Evolutionary conservation across 306 rosid genomes (phyloP).

Genomic region (Glycyrrhiza uralensis): DNA sequence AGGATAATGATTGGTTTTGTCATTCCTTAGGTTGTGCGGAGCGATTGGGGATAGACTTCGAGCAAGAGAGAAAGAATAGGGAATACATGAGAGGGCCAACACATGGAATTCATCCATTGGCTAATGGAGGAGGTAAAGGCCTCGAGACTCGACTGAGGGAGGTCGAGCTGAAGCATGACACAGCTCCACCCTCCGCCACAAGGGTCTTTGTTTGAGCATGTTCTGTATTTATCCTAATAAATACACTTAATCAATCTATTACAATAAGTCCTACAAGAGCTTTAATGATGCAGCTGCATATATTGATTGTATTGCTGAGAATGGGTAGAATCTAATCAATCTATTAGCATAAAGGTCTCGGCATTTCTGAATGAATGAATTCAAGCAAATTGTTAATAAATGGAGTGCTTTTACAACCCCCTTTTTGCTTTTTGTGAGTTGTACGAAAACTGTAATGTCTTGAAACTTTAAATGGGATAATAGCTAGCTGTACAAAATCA

Average conservation of each 20-base stretch:
- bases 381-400: background rate
- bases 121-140: constrained; percentile 71
- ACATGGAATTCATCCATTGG: constrained; percentile 69
- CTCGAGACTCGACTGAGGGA: constrained; percentile 58
- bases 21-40: constrained; percentile 31
- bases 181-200: background rate
- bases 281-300: background rate
- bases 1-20: too few relatives aligned
- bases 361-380: background rate
- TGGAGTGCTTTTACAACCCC: background rate
- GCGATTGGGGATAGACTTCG: constrained; percentile 40
- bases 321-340: background rate
- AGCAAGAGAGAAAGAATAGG: constrained; percentile 54
- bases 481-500: constrained; percentile 28
- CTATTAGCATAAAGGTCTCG: background rate
- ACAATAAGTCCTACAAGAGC: too few relatives aligned
- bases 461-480: background rate
- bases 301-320: background rate
- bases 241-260: too few relatives aligned
- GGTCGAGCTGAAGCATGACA: constrained; percentile 19
- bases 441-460: too few relatives aligned
- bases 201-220: constrained; percentile 44
- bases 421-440: background rate
- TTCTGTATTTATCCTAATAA: too few relatives aligned
- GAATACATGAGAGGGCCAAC: constrained; percentile 56